phyloP scores from a whole-genome alignment of 208 protist species.

The Leishmania tropica region DNA sequence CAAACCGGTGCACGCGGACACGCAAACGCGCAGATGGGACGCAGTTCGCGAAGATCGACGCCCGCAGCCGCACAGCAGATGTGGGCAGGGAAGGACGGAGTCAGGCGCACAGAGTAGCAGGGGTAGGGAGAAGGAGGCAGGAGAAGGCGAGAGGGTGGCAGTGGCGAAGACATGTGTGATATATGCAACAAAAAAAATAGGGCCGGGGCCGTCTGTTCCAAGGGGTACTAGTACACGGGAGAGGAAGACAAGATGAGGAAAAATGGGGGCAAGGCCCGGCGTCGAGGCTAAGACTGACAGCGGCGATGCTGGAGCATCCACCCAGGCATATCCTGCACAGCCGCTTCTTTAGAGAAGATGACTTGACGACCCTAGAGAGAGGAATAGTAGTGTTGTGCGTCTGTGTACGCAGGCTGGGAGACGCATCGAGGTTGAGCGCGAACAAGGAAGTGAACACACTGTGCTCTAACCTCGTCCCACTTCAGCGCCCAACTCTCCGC shows the following conservation, averaged over 20 bases:
- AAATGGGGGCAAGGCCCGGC: background rate
- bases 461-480: background rate
- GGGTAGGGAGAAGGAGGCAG: background rate
- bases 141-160: background rate
- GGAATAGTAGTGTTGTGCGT: background rate
- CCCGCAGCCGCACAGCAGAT: background rate
- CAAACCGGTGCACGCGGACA: background rate
- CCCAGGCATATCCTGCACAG: background rate
- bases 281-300: background rate
- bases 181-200: background rate
- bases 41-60: background rate
- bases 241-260: background rate
- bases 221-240: background rate
- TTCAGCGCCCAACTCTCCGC: background rate
- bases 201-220: background rate
- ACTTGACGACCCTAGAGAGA: background rate
- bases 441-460: background rate
- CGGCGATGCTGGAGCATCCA: background rate
- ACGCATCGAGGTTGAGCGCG: background rate
- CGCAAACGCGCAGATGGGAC: background rate
- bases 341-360: background rate
- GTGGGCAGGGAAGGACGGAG: background rate
- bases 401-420: background rate
- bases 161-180: background rate
- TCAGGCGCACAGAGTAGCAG: background rate